These are phyloP conservation scores for Erodium trifolium DNA, from an alignment of 441 rosid species.

Conservation along the genomic window DNA sequence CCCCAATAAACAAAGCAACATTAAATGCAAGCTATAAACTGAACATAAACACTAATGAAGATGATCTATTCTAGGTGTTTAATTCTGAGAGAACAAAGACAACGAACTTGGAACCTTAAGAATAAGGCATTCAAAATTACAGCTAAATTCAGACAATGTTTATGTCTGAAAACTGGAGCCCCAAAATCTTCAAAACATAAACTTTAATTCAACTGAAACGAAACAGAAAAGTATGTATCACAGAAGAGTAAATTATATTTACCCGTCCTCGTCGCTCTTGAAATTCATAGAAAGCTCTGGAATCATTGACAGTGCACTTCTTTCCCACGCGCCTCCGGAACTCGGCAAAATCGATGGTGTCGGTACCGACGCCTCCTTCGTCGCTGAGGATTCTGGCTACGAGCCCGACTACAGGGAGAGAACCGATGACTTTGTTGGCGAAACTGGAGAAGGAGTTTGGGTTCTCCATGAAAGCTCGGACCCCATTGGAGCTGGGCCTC, in stretches of 20 bases:
- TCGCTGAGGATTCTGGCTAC: constrained; percentile 72
- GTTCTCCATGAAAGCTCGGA: constrained; percentile 69
- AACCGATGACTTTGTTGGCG: constrained; percentile 67
- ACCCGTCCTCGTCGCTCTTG: constrained; percentile 78
- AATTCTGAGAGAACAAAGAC: not conserved
- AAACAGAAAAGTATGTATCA: not conserved
- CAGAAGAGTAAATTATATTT: not conserved
- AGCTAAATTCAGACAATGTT: not conserved
- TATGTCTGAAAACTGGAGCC: not conserved
- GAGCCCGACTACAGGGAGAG: constrained; percentile 84
- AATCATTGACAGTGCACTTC: constrained; percentile 53
- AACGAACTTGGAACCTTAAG: too few relatives aligned
- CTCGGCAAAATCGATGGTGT: constrained; percentile 84
- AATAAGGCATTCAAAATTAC: not conserved
- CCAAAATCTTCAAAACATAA: not conserved
- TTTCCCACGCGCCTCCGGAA: constrained; percentile 87
- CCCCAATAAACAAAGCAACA: too few relatives aligned
- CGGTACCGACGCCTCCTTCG: constrained; percentile 88
- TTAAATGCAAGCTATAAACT: too few relatives aligned
- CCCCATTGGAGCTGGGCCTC: constrained; percentile 25
- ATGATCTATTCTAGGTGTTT: not conserved
- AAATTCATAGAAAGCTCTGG: constrained; percentile 85
- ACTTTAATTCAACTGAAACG: too few relatives aligned
- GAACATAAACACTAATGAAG: too few relatives aligned
- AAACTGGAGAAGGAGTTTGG: constrained; percentile 62